These are phyloP conservation scores for Populus deltoides DNA, from an alignment of 345 rosid species.

Conservation along the genomic window DNA sequence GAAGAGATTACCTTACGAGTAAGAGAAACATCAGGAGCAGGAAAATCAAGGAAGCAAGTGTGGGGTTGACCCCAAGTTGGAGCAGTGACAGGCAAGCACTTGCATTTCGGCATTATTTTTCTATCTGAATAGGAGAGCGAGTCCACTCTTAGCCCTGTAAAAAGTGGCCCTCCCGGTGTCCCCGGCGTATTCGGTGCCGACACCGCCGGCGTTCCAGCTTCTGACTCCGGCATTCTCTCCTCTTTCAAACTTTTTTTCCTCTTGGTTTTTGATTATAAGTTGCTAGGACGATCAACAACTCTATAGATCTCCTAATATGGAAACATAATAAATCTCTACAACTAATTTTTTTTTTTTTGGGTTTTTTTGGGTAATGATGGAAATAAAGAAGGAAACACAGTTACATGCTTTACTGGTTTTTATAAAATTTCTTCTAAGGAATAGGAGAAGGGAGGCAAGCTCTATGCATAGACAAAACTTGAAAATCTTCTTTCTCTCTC, in stretches of 20 bases:
- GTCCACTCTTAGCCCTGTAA: conserved; percentile 68
- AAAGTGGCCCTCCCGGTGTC: conserved; percentile 88
- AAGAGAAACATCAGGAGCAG: conserved; percentile 66
- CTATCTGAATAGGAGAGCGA: conserved; percentile 81
- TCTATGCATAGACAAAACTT: conserved; percentile 17
- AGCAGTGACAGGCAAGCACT: conserved; percentile 83
- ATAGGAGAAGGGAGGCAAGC: conserved; percentile 24
- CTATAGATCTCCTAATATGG: background rate
- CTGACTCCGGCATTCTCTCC: conserved; percentile 39
- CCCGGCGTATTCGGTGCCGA: conserved; percentile 94
- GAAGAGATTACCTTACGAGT: conserved; percentile 77
- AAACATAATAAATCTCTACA: background rate
- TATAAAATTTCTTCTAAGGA: conserved; percentile 53
- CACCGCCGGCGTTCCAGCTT: conserved; percentile 42
- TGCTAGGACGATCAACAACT: conserved; percentile 46
- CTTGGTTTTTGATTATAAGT: background rate
- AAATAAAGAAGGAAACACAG: background rate
- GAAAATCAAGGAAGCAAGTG: conserved; percentile 76
- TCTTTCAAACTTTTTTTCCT: background rate
- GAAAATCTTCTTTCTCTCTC: background rate
- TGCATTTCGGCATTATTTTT: conserved; percentile 77
- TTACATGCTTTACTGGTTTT: conserved; percentile 59
- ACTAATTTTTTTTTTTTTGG: conserved; percentile 14
- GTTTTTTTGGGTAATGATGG: background rate
- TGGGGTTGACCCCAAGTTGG: conserved; percentile 62